Evolutionary conservation across 2,329 filamentous ascomycete genomes (phyloP).

Genomic region (Diaporthe humulicola): DNA sequence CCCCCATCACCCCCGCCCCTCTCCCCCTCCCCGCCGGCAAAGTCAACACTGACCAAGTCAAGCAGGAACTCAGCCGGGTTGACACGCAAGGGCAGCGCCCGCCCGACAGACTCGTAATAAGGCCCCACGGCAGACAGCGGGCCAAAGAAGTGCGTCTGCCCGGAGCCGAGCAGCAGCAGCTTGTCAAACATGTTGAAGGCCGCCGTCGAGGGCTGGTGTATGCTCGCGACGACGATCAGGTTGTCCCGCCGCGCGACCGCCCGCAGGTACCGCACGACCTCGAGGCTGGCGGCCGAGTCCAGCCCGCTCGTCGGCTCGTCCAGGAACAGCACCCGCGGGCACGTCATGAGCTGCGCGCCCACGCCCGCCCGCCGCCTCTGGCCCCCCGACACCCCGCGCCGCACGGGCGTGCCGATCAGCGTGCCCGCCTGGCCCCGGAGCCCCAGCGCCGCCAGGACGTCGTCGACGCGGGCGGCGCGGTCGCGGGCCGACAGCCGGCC

Average conservation of each 20-base stretch:
- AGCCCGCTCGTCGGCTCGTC: conserved; percentile 89
- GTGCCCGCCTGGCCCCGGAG: conserved; percentile 77
- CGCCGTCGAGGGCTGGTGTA: conserved; percentile 86
- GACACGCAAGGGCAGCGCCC: conserved; percentile 75
- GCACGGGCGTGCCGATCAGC: conserved; percentile 84
- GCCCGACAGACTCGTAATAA: conserved; percentile 74
- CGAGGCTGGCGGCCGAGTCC: conserved; percentile 81
- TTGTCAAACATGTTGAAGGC: conserved; percentile 88
- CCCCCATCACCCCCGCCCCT: background rate
- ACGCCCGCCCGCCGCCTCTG: conserved; percentile 87
- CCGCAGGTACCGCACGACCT: conserved; percentile 82
- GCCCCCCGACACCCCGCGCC: conserved; percentile 86
- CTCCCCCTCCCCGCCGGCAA: conserved; percentile 66
- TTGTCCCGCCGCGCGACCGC: conserved; percentile 76
- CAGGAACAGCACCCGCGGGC: conserved; percentile 84
- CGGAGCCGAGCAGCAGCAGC: conserved; percentile 78
- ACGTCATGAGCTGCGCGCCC: conserved; percentile 85
- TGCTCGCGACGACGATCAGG: conserved; percentile 84
- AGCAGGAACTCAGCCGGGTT: conserved; percentile 88
- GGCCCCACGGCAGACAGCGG: conserved; percentile 66
- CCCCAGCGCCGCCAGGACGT: conserved; percentile 79
- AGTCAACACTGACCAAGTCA: conserved; percentile 84
- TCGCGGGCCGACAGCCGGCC: conserved; percentile 61
- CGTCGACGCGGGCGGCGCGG: conserved; percentile 72
- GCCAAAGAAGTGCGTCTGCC: conserved; percentile 81